Base-by-base conservation (phyloP, 1,284 basidiomycete genomes). In the Erythrobasidium hasegawianum region DNA sequence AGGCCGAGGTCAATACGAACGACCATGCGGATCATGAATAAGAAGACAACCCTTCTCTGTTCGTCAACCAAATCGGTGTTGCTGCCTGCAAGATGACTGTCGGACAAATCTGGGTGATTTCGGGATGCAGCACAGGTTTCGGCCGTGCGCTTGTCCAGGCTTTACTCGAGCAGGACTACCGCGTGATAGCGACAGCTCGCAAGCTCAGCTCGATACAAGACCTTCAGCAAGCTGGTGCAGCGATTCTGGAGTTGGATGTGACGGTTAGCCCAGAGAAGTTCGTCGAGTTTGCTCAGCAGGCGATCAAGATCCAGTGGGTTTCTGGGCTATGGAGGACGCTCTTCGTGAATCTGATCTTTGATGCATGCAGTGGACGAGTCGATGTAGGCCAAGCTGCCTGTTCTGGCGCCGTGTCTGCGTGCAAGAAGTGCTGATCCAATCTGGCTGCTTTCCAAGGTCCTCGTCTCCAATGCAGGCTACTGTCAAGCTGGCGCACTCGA, bases 401-500 rank as follows among this genome's bases (percentile, higher is more conserved):
- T 33, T 33, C 33, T 33, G 33, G 33, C 33, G 43, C 8, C 8
- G n/a, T 24, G 7, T 24, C 7, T 18, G 4, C 5, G 16, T 47
- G 16, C 43, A 24, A n/a, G 43, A 47, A 18, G 8, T 24, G n/a
- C n/a, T 47, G 43, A 47, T 14, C 22, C 43, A 5, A 8, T 5
- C 16, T 4, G n/a, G n/a, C 43, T 47, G 43, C 22, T 47, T 47
- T n/a, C 22, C 43, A 24, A 65, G 55, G 43, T 58, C 22, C 64
- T 65, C 33, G 47, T 65, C 7, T 57, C 55, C 18, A 65, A 65
- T 18, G 64, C 64, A 13, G 64, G 64, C 41, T 65, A 45, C 24
- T 52, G 43, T n/a, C 54, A 50, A 40, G 54, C 43, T 22, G 64
- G 64, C 14, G 56, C 64, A 8, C 24, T 65, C 10, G 64, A 65